phyloP scores from a whole-genome alignment of 2,329 filamentous ascomycete genomes.

The Zelopaecilomyces penicillatus region DNA sequence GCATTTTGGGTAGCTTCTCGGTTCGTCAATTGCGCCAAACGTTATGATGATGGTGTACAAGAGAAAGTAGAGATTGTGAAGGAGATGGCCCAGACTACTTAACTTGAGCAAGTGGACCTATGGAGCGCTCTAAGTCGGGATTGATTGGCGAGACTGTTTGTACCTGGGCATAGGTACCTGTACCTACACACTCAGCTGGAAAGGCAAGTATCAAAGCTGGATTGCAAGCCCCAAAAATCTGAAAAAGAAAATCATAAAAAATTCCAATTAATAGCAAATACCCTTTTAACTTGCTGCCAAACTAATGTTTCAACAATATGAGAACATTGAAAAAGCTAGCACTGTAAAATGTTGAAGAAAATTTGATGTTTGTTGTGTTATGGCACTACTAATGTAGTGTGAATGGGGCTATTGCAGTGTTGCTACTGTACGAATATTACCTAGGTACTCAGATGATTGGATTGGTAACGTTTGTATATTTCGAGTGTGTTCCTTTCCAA shows the following conservation, averaged over 20 bases:
- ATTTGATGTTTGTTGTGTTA: too few relatives aligned
- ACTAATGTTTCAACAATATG: too few relatives aligned
- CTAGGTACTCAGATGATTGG: background rate
- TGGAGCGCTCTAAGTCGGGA: background rate
- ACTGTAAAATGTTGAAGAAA: too few relatives aligned
- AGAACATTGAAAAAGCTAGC: too few relatives aligned
- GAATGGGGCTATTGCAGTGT: background rate
- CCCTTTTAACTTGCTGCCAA: too few relatives aligned
- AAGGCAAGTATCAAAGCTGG: too few relatives aligned
- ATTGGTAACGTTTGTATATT: background rate
- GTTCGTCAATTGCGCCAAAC: constrained; percentile 17
- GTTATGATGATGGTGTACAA: constrained; percentile 9
- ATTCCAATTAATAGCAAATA: too few relatives aligned
- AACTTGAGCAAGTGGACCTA: background rate
- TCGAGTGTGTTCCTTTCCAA: background rate
- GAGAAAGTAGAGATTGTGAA: background rate
- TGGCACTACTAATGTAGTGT: too few relatives aligned
- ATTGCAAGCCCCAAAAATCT: too few relatives aligned
- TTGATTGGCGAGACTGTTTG: background rate
- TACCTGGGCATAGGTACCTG: background rate
- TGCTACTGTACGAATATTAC: background rate
- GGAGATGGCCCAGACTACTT: background rate
- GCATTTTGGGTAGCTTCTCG: constrained; percentile 37
- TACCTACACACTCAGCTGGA: too few relatives aligned
- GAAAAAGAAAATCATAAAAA: too few relatives aligned